phyloP scores from a whole-genome alignment of 495 filamentous ascomycete species.

The Choiromyces venosus region DNA sequence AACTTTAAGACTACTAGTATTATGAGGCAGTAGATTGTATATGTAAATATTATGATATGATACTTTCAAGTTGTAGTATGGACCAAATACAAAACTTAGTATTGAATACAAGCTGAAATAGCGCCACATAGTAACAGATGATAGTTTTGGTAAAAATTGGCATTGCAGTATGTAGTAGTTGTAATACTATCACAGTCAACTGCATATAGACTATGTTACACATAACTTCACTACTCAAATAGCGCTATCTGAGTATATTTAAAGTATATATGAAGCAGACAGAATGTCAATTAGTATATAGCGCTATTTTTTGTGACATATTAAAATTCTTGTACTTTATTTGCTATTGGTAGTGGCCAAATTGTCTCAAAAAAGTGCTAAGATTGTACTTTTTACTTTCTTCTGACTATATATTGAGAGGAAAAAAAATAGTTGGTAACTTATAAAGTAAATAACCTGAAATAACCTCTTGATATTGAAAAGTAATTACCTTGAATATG shows the following conservation, averaged over 20 bases:
- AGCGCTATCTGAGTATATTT: background rate
- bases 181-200: background rate
- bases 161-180: too few relatives aligned
- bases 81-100: background rate
- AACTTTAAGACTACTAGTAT: background rate
- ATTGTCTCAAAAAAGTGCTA: background rate
- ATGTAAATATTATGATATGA: background rate
- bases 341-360: background rate
- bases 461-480: background rate
- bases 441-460: background rate
- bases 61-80: background rate
- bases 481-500: background rate
- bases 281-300: background rate
- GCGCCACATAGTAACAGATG: background rate
- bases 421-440: too few relatives aligned
- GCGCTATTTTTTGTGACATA: background rate
- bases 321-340: background rate
- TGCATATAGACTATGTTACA: background rate
- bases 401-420: background rate
- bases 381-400: background rate
- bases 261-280: background rate
- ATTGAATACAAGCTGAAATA: background rate
- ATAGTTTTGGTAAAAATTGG: background rate
- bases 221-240: background rate
- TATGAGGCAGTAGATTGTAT: background rate